These are phyloP conservation scores for Byssochlamys sp. DNA, from an alignment of 2,329 filamentous ascomycete species.

Conservation along the genomic window DNA sequence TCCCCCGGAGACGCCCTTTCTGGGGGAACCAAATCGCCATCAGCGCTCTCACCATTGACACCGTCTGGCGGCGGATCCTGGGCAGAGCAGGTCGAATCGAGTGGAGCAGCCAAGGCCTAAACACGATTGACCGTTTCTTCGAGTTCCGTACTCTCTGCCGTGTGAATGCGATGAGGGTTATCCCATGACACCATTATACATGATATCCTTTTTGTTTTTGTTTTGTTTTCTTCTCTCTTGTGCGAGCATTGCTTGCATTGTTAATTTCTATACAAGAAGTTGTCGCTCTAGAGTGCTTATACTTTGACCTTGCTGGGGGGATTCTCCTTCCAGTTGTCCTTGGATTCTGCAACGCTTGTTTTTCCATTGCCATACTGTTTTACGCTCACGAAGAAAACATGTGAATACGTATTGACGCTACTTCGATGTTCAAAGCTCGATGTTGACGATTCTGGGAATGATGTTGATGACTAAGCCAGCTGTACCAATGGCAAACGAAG, in stretches of 20 bases:
- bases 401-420: background rate
- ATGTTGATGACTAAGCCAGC: background rate
- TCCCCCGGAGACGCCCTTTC: background rate
- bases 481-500: background rate
- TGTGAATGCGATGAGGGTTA: background rate
- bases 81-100: slow-evolving; percentile 12
- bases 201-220: background rate
- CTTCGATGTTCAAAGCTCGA: background rate
- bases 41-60: slow-evolving; percentile 5
- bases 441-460: background rate
- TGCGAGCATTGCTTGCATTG: background rate
- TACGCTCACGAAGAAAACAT: background rate
- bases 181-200: background rate
- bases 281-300: background rate
- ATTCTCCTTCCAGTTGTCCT: background rate
- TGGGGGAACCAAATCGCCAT: slow-evolving; percentile 1
- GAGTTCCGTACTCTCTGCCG: background rate
- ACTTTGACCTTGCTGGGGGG: background rate
- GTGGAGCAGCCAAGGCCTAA: background rate
- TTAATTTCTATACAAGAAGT: background rate
- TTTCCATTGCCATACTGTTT: background rate
- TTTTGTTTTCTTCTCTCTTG: background rate
- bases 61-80: slow-evolving; percentile 9
- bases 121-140: background rate
- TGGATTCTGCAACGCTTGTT: background rate